phyloP scores from a whole-genome alignment of 2,329 filamentous ascomycete species.

The Aspergillus candidus region DNA sequence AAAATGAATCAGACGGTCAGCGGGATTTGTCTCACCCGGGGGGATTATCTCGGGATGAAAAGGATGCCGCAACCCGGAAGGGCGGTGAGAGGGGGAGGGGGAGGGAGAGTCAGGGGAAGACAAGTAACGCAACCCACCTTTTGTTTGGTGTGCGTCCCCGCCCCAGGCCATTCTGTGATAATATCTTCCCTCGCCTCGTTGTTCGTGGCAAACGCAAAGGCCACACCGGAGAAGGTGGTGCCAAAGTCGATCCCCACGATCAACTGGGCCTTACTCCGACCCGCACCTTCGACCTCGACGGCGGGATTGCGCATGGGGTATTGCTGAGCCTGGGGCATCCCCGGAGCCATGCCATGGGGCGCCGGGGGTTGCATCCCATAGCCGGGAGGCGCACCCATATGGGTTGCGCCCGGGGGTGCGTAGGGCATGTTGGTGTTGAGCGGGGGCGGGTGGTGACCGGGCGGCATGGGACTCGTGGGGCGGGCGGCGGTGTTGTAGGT shows the following conservation, averaged over 20 bases:
- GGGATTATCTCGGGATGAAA: too few species aligned
- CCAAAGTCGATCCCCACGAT: constrained; percentile 99
- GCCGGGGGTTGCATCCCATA: constrained; percentile 38
- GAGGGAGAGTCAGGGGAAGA: neutral
- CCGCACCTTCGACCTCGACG: constrained; percentile 76
- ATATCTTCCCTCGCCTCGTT: constrained; percentile 98
- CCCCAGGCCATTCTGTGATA: constrained; percentile 97
- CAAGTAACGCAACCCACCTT: constrained; percentile 57
- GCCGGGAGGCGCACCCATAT: constrained; percentile 39
- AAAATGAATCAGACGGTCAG: constrained; percentile 6
- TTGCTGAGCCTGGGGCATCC: constrained; percentile 19
- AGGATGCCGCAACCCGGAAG: too few species aligned
- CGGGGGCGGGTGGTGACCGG: constrained; percentile 43
- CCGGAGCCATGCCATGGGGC: constrained; percentile 23
- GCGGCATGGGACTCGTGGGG: constrained; percentile 49
- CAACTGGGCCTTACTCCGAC: constrained; percentile 87
- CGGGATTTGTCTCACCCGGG: neutral
- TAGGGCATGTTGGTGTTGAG: constrained; percentile 52
- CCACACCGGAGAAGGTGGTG: constrained; percentile 95
- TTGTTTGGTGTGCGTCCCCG: constrained; percentile 96
- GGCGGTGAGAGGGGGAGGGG: too few species aligned
- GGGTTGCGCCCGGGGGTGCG: constrained; percentile 34
- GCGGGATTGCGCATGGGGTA: constrained; percentile 30
- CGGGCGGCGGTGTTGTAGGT: constrained; percentile 50
- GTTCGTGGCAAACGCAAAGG: constrained; percentile 88